Base-by-base conservation (phyloP, 1,284 basidiomycete genomes). In the Ustilago sp. region DNA sequence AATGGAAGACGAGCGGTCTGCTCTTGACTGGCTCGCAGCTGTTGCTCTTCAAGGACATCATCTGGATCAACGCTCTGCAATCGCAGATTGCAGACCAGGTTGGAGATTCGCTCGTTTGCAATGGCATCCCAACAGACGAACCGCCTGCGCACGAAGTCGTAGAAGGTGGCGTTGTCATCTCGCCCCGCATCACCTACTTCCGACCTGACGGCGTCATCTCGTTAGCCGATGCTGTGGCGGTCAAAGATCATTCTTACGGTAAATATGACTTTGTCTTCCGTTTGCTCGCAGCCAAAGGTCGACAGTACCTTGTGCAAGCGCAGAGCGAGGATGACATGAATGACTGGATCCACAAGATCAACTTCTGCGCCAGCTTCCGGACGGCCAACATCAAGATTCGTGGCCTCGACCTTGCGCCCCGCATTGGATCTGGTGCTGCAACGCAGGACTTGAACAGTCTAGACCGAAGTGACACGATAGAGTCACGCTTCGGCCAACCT, bases 291-390 rank as follows among this genome's bases (percentile, higher is more conserved):
- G 67, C 65, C 48, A 79, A 82, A 58, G 80, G 80, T 28, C 91
- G 93, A 2, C 93, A 95, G 77, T 91, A 92, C 74, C 90, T 98
- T 35, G 88, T 98, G 50, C 93, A 94, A 83, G 90, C 93, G 4
- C 85, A 89, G 12, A 89, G 90, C 80, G 91, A 93, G 78, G 87
- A 88, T 56, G 93, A 95, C 74, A 90, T 94, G 89, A 93, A 96
- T 84, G 90, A 92, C 74, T 99, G 96, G 96, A 92, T 98, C 76
- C 90, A 92, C 38, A 89, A 91, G 51, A 94, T 99, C 85, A 99
- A 99, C 87, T 98, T 97, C 85, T 95, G 94, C 8, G 93, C 94
- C 69, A 89, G 93, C 8, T 98, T 98, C 90, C 94, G 92, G 86
- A 91, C 93, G 2, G 90, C 91, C 8, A 93, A 92, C n/a, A 89